A percentile compares a stretch with the other conserved stretches of the same genome.
Evolutionary conservation across 495 filamentous ascomycete species (phyloP).

Genomic region (Xylaria flabelliformis): DNA sequence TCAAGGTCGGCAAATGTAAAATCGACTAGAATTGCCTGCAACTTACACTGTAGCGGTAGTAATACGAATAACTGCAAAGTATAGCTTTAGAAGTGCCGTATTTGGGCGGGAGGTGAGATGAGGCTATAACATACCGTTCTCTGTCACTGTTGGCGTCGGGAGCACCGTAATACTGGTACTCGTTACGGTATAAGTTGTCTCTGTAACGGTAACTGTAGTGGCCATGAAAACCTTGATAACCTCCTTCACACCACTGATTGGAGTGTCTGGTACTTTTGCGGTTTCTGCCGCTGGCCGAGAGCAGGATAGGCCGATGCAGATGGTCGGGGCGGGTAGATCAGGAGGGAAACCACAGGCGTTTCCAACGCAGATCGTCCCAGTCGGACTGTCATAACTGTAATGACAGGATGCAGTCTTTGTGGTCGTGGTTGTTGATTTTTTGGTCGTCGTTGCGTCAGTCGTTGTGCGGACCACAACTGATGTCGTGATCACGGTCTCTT

Average conservation of each 20-base stretch:
- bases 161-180: slow-evolving; percentile 45
- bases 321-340: slow-evolving; percentile 19
- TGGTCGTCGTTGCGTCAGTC: slow-evolving; percentile 48
- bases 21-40: background rate
- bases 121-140: slow-evolving; percentile 41
- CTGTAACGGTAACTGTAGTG: slow-evolving; percentile 48
- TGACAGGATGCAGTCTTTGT: slow-evolving; percentile 46
- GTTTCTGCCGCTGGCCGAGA: background rate
- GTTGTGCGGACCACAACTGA: slow-evolving; percentile 45
- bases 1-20: background rate
- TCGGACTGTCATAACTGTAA: slow-evolving; percentile 33
- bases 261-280: slow-evolving; percentile 22
- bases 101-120: background rate
- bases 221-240: slow-evolving; percentile 39
- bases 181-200: slow-evolving; percentile 52
- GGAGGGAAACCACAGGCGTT: slow-evolving; percentile 25
- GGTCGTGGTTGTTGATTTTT: slow-evolving; percentile 42
- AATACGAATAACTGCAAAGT: slow-evolving; percentile 41
- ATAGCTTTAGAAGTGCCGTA: slow-evolving; percentile 17
- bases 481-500: slow-evolving; percentile 40
- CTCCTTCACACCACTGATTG: slow-evolving; percentile 10
- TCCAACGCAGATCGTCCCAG: slow-evolving; percentile 38
- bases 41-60: slow-evolving; percentile 52
- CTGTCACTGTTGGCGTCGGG: slow-evolving; percentile 45
- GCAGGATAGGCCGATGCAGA: background rate